phyloP scores from a whole-genome alignment of 148 eudicot species.

The Arctostaphylos glauca region DNA sequence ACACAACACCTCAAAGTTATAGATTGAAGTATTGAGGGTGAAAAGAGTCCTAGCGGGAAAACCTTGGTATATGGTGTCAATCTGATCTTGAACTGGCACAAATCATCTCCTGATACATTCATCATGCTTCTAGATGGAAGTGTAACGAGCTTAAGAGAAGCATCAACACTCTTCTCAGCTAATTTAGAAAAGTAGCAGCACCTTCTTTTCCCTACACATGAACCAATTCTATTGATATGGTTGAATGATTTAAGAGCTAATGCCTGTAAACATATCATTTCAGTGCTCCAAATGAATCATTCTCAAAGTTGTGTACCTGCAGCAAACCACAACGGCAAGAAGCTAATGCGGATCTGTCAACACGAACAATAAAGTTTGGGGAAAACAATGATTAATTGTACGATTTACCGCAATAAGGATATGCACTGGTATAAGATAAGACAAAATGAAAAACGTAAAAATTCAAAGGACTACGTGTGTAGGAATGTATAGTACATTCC shows the following conservation, averaged over 20 bases:
- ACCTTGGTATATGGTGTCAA: slow-evolving; percentile 75
- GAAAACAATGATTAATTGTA: not conserved
- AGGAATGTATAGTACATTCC: not conserved
- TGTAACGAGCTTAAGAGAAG: slow-evolving; percentile 27
- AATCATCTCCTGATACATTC: slow-evolving; percentile 22
- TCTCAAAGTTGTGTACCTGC: slow-evolving; percentile 53
- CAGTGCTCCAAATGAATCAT: not conserved
- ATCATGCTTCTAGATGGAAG: slow-evolving; percentile 21
- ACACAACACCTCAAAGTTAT: not conserved
- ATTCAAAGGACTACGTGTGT: not conserved
- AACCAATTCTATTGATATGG: not conserved
- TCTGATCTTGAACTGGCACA: slow-evolving; percentile 47
- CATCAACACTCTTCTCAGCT: slow-evolving; percentile 44
- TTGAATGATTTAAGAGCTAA: slow-evolving; percentile 4
- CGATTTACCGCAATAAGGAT: not conserved
- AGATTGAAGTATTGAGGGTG: not conserved
- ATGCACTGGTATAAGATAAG: not conserved
- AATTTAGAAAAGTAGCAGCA: slow-evolving; percentile 49
- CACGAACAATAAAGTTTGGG: slow-evolving; percentile 12
- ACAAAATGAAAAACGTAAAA: not conserved
- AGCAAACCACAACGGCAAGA: slow-evolving; percentile 77
- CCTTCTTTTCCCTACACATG: slow-evolving; percentile 51
- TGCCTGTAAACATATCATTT: not conserved
- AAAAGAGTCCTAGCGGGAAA: slow-evolving; percentile 12
- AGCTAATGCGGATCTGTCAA: slow-evolving; percentile 60